Percentiles rank a stretch among this genome's conserved stretches.
Conservation (phyloP, 345 rosid species). For the Punica granatum region DNA sequence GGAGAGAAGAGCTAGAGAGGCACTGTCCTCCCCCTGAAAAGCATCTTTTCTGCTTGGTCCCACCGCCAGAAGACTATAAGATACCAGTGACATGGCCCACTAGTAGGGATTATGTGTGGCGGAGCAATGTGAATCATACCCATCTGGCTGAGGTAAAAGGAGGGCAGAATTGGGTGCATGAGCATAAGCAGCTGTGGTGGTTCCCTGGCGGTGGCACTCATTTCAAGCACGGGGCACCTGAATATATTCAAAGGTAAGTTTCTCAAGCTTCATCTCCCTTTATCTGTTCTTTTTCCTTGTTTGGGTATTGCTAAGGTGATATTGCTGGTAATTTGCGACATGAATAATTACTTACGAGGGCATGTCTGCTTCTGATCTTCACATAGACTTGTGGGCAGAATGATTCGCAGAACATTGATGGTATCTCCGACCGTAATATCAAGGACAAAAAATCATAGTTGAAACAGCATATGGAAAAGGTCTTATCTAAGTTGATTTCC, state of each 20-base stretch:
- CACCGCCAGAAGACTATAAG: slow-evolving; percentile 84
- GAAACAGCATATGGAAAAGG: neutral
- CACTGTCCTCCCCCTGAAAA: slow-evolving; percentile 78
- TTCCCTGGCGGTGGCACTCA: slow-evolving; percentile 98
- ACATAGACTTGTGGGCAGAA: neutral
- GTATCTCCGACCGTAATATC: neutral
- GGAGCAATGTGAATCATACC: slow-evolving; percentile 90
- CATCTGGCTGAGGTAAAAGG: slow-evolving; percentile 83
- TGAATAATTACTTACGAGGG: neutral
- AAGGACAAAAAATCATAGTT: neutral
- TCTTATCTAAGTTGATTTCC: neutral
- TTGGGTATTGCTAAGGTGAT: neutral
- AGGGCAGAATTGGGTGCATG: slow-evolving; percentile 98
- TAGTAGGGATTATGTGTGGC: slow-evolving; percentile 85
- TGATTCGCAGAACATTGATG: neutral
- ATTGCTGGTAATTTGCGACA: neutral
- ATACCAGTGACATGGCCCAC: slow-evolving; percentile 83
- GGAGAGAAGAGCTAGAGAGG: slow-evolving; percentile 81
- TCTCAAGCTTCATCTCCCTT: neutral
- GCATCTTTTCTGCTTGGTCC: slow-evolving; percentile 81
- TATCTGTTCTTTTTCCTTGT: neutral
- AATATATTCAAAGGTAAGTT: slow-evolving; percentile 73
- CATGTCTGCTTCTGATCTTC: neutral
- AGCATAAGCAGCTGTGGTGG: slow-evolving; percentile 72
- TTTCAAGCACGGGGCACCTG: slow-evolving; percentile 91